Evolutionary conservation across 176 grass and related monocot species (phyloP).

Genomic region (Avena eriantha): DNA sequence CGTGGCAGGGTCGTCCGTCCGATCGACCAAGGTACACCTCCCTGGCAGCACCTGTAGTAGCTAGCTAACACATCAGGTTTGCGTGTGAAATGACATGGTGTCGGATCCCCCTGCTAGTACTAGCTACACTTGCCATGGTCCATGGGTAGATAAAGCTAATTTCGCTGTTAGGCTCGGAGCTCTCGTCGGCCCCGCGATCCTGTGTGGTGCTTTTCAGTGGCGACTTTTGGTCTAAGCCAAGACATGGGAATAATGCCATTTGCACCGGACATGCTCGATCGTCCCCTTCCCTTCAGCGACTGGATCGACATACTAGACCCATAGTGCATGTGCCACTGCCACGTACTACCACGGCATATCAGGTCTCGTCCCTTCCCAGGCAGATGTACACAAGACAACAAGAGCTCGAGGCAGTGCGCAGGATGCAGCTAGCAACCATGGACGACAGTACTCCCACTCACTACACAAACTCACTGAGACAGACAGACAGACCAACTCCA

Average conservation of each 20-base stretch:
- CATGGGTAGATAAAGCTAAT: not conserved
- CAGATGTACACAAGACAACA: not conserved
- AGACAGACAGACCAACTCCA: slow-evolving; percentile 44
- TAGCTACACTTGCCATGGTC: not conserved
- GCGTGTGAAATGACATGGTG: not conserved
- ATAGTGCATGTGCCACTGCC: not conserved
- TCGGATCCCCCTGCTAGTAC: too few species aligned
- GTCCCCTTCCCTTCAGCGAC: not conserved
- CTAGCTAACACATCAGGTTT: not conserved
- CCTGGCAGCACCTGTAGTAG: not conserved
- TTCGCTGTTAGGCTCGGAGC: slow-evolving; percentile 18
- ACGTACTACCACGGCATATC: not conserved
- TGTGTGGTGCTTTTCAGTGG: slow-evolving; percentile 38
- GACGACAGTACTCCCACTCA: not conserved
- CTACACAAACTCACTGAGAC: not conserved
- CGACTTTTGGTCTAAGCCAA: slow-evolving; percentile 54
- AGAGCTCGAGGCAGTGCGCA: too few species aligned
- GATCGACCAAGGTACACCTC: not conserved
- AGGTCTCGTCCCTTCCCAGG: not conserved
- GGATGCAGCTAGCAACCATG: not conserved
- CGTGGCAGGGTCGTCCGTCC: not conserved
- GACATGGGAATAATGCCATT: slow-evolving; percentile 43
- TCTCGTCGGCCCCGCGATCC: slow-evolving; percentile 19
- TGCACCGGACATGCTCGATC: slow-evolving; percentile 18
- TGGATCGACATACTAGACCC: not conserved